A percentile compares a stretch with the other conserved stretches of the same genome.
Evolutionary conservation across 2,329 filamentous ascomycete genomes (phyloP).

Genomic region (Xylariaceae sp.): DNA sequence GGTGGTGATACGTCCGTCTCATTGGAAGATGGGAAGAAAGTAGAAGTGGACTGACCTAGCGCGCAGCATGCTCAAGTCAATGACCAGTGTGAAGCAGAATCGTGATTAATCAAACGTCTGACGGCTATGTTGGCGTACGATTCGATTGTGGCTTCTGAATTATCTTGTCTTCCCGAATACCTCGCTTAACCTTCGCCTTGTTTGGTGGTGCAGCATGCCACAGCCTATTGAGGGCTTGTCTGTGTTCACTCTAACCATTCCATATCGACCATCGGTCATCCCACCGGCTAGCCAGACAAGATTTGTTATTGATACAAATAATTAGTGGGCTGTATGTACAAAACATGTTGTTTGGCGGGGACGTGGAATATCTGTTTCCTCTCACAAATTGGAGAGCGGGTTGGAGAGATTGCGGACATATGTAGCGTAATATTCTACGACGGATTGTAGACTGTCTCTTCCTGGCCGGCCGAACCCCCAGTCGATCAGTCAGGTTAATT

Average conservation of each 20-base stretch:
- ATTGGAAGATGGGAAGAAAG: background rate
- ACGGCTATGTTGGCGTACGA: background rate
- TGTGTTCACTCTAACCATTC: background rate
- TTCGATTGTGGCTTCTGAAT: background rate
- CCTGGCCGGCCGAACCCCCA: background rate
- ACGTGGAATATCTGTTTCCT: background rate
- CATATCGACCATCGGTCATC: background rate
- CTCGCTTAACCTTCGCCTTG: background rate
- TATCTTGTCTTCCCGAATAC: background rate
- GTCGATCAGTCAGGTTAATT: conserved; percentile 6
- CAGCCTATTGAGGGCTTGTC: background rate
- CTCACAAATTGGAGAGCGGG: background rate
- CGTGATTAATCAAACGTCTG: conserved; percentile 14
- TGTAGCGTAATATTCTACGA: conserved; percentile 3
- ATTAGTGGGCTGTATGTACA: background rate
- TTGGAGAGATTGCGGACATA: conserved; percentile 12
- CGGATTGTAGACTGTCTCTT: background rate
- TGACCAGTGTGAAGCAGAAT: conserved; percentile 37
- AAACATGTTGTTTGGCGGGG: background rate
- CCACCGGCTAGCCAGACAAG: background rate
- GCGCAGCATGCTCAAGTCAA: conserved; percentile 45
- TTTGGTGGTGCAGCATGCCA: background rate
- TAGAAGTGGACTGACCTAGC: conserved; percentile 23
- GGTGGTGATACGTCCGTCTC: background rate
- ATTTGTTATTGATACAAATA: background rate